Evolutionary conservation across 1,284 basidiomycete genomes (phyloP), one percentile per base, ranked within the genome.

Genomic region (Limonomyces culmigenus): DNA sequence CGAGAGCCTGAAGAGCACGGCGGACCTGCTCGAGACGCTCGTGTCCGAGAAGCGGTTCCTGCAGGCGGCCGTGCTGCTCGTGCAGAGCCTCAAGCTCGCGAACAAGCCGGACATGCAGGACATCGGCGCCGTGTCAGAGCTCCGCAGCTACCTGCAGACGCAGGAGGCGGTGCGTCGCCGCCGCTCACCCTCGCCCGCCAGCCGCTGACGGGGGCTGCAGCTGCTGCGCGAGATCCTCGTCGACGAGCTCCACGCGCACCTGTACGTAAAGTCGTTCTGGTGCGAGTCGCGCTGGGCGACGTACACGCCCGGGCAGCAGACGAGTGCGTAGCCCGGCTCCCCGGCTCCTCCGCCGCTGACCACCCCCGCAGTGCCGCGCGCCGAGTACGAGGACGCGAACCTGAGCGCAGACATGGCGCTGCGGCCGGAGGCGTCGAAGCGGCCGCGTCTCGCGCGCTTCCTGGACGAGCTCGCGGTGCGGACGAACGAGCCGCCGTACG

Each of bases 261-360:
- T 99, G n/a, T 99, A 97, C 55, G 70, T 99, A 40, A 97, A 95
- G 52, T 88, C 83, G 5, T 92, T 89, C 54, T 96, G 91, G 74
- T 93, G 85, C 51, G 93, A 98, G 45, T 71, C 74, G 6, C 72
- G 93, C 32, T 99, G 95, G 95, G 65, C 72, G 18, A 58, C 80
- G 1, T 97, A 96, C 54, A 59, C 65, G 6, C 75, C 80, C 0
- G 84, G 84, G 34, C 92, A 96, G 53, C 68, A 74, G 37, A 54
- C 58, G 6, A 65, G 91, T 91, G 48, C 58, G 81, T 61, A 13
- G 12, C 29, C 30, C 33, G 19, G 20, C 25, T 19, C 32, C 8
- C n/a, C 23, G 10, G 14, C 6, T 23, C 12, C 34, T 35, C 34
- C 32, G 40, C 41, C 33, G 40, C 39, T 29, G 33, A 43, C 27